Base-by-base conservation (phyloP, 1,139 yeast species). In the Nakaseomyces glabratus region DNA sequence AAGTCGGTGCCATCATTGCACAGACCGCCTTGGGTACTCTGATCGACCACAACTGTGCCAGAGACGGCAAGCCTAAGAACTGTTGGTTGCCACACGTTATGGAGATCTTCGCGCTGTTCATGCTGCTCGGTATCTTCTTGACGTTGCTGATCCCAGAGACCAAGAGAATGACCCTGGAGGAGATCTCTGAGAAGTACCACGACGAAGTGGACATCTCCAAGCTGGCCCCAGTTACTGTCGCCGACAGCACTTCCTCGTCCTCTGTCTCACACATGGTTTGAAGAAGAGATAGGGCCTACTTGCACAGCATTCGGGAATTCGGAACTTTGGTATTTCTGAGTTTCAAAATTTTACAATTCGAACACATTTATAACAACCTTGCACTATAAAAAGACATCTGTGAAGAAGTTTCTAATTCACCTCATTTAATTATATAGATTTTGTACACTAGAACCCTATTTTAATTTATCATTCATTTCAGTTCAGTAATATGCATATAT, bases 1-100 rank as follows among this genome's bases (percentile, higher is more conserved):
- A 90, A 67, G 69, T 82, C 47, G 98, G 98, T 68, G 97, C 98
- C 42, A 84, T 90, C 49, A 74, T 90, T 65, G 97, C 97, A 24
- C 93, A 86, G 65, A 80, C 93, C 43, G 79, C 82, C 60, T 62
- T 85, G 49, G 95, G 95, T 68, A 82, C 93, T 45, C 71, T 84
- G 52, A 71, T 79, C 41, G 68, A 80, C 68, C 88, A 80, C 62
- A 71, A 74, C 47, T 84, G 94, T 73, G 63, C 79, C 29, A 63
- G 66, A 31, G 68, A 66, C 41, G 58, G 69, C 39, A 55, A 59
- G 34, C 36, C 49, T 23, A 51, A 54, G 35, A 73, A 76, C 64
- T 84, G 94, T 74, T 84, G 73, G 77, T 71, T 84, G 57, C 82
- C 85, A 36, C 94, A 84, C 52, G 93, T 84, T 45, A 82, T 85